Base-by-base conservation (phyloP, 2,329 filamentous ascomycete species). In the Zymoseptoria pseudotritici region DNA sequence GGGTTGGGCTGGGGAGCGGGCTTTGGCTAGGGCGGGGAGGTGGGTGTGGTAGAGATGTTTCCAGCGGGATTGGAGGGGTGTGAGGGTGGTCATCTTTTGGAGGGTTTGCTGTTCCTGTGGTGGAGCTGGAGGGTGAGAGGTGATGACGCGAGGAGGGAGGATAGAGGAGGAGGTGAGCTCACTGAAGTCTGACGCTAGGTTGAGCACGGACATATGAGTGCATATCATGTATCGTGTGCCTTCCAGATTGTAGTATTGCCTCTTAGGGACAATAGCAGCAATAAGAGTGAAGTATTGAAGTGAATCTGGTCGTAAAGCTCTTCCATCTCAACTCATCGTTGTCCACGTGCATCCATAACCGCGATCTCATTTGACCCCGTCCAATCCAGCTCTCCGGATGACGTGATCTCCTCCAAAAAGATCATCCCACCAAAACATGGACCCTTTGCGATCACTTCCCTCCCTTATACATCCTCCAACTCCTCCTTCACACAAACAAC, bases 1-100 rank as follows among this genome's bases (percentile, higher is more conserved):
- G 6, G 66, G 46, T 65, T 79, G 74, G 4, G 67, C 65, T 20
- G 67, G 58, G 58, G 71, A 68, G n/a, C 65, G 63, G 13, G 69
- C 64, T 54, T 66, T 67, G 2, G 72, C 70, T 6, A 71, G 60
- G 0, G 63, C 59, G 8, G 72, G 72, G 8, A 73, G 64, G 19
- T 66, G 60, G 8, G 66, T 59, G 19, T 66, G 63, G 58, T 71
- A 72, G 2, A 72, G 61, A 20, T 69, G 61, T 8, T 59, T 67
- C 71, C 71, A 72, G 17, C 58, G 64, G 0, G 57, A 46, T 24
- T 64, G 66, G 10, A 68, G 63, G 4, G 63, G 36, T 9, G 57
- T 60, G n/a, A 66, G 54, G 19, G 54, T 50, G 17, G 54, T 36
- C 46, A 57, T 61, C 1, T 26, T 4, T 29, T 53, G 52, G 13